Evolutionary conservation across 164 flowering plant species (phyloP).

Genomic region (Vitis riparia): DNA sequence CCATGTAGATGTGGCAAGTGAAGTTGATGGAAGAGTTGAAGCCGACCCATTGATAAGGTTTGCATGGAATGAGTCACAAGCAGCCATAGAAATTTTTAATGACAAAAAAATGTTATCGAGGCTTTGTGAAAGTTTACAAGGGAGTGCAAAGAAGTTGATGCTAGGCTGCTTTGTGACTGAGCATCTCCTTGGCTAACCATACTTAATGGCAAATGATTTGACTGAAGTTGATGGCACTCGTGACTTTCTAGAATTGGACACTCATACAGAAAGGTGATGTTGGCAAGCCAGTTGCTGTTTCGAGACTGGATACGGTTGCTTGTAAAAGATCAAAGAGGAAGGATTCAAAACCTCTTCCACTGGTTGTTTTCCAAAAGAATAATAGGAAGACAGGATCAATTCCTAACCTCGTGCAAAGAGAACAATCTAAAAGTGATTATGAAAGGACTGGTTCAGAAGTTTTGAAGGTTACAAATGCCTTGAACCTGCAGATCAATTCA

Average conservation of each 20-base stretch:
- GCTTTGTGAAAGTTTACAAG: too few species aligned
- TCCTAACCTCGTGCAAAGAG: slow-evolving; percentile 12
- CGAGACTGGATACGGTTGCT: background rate
- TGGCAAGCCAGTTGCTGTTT: slow-evolving; percentile 27
- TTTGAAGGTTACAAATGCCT: slow-evolving; percentile 22
- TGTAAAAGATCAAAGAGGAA: slow-evolving; percentile 18
- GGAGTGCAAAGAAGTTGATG: too few species aligned
- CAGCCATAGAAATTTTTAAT: too few species aligned
- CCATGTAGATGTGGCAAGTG: too few species aligned
- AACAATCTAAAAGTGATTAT: slow-evolving; percentile 34
- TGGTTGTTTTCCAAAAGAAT: slow-evolving; percentile 14
- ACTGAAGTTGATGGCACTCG: slow-evolving; percentile 50
- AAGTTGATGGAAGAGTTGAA: too few species aligned
- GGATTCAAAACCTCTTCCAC: slow-evolving; percentile 22
- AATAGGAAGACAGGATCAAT: slow-evolving; percentile 1
- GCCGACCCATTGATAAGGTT: too few species aligned
- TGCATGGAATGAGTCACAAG: too few species aligned
- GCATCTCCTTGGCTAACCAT: too few species aligned
- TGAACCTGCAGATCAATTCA: slow-evolving; percentile 20
- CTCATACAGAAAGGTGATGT: slow-evolving; percentile 15
- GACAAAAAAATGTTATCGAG: too few species aligned
- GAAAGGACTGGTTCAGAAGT: slow-evolving; percentile 31
- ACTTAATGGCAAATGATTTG: slow-evolving; percentile 30
- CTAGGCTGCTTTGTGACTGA: too few species aligned
- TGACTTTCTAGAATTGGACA: slow-evolving; percentile 38